These are phyloP conservation scores for Cryphonectria japonica DNA, from an alignment of 2,329 filamentous ascomycete genomes.

Conservation along the genomic window DNA sequence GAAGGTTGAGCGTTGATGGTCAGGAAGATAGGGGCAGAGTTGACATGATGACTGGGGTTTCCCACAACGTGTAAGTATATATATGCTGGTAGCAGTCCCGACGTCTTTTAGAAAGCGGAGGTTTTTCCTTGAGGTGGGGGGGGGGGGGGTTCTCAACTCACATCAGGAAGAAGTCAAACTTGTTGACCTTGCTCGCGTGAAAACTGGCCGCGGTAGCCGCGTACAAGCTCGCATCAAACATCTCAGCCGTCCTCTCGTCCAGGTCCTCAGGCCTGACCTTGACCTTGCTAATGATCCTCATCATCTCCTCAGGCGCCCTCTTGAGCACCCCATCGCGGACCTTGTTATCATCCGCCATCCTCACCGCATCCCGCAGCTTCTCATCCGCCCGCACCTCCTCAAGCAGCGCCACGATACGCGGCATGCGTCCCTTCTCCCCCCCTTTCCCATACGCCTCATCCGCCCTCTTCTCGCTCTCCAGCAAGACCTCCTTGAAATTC, in stretches of 20 bases:
- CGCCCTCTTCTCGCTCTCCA: slow-evolving; percentile 54
- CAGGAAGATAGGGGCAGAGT: slow-evolving; percentile 72
- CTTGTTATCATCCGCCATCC: slow-evolving; percentile 61
- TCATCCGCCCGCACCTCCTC: slow-evolving; percentile 60
- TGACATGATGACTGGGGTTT: slow-evolving; percentile 72
- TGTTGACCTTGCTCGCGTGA: slow-evolving; percentile 65
- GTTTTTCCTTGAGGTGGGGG: no score
- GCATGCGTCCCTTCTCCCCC: slow-evolving; percentile 36
- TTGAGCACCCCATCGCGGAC: slow-evolving; percentile 69
- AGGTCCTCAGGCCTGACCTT: slow-evolving; percentile 60
- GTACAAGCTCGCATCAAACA: slow-evolving; percentile 67
- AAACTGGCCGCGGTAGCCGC: slow-evolving; percentile 61
- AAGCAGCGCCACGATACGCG: slow-evolving; percentile 61
- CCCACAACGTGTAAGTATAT: slow-evolving; percentile 30
- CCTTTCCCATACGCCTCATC: slow-evolving; percentile 37
- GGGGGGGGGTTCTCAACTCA: slow-evolving; percentile 37
- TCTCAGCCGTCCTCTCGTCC: slow-evolving; percentile 58
- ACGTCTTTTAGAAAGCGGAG: not conserved
- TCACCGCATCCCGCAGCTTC: slow-evolving; percentile 58
- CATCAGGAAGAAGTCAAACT: slow-evolving; percentile 80
- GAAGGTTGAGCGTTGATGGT: slow-evolving; percentile 64
- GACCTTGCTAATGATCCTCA: slow-evolving; percentile 63
- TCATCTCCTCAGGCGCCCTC: slow-evolving; percentile 66
- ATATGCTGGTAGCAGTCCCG: not conserved
- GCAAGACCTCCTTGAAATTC: slow-evolving; percentile 59